Evolutionary conservation across 805 yeast genomes (phyloP).

Genomic region (Komagataella kurtzmanii): DNA sequence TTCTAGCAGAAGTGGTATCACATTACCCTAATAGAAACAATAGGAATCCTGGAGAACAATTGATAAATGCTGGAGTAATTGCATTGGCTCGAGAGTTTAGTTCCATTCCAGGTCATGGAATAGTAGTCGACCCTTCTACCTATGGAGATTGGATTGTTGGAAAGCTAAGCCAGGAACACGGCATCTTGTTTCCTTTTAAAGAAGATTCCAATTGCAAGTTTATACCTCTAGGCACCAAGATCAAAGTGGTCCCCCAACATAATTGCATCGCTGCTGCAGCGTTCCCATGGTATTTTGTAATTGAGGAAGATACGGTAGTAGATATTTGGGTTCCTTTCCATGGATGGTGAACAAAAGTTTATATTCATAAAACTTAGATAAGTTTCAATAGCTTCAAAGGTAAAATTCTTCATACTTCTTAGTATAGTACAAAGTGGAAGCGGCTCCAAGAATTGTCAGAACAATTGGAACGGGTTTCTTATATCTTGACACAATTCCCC

Average conservation of each 20-base stretch:
- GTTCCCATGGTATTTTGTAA: constrained; percentile 41
- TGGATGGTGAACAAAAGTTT: constrained; percentile 22
- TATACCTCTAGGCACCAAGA: constrained; percentile 40
- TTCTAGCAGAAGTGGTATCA: constrained; percentile 47
- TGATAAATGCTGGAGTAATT: constrained; percentile 63
- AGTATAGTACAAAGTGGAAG: constrained; percentile 55
- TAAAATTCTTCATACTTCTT: constrained; percentile 69
- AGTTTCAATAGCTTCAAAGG: background rate
- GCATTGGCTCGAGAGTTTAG: constrained; percentile 56
- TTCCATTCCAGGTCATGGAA: constrained; percentile 47
- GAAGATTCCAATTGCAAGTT: constrained; percentile 17
- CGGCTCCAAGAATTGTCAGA: constrained; percentile 48
- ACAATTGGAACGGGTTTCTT: constrained; percentile 66
- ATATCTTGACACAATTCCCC: constrained; percentile 40
- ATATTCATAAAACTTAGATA: background rate
- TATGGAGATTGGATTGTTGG: constrained; percentile 51
- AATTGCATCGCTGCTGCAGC: constrained; percentile 59
- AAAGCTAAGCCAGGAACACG: constrained; percentile 70
- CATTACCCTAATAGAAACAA: constrained; percentile 43
- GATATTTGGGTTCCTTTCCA: constrained; percentile 59
- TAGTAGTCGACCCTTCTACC: constrained; percentile 17
- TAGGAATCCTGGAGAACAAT: constrained; percentile 40
- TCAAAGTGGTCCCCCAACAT: constrained; percentile 55
- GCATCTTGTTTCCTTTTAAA: constrained; percentile 41
- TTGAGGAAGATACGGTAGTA: constrained; percentile 34